A percentile compares a stretch with the other conserved stretches of the same genome.
Evolutionary conservation across 2,329 filamentous ascomycete genomes (phyloP).

Genomic region (Diaporthe destruens): DNA sequence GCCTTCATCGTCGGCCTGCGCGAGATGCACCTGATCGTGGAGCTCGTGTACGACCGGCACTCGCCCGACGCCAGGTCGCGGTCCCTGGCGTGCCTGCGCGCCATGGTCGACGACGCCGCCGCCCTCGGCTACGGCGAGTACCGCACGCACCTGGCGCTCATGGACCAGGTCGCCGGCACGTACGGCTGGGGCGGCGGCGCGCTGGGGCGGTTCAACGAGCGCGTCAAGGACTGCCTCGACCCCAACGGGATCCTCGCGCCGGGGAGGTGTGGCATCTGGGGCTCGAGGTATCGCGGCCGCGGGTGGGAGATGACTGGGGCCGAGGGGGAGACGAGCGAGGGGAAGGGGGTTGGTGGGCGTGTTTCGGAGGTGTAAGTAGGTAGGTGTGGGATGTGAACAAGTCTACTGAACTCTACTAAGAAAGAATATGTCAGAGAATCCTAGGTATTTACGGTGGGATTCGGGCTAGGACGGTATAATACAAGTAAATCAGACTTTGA

Average conservation of each 20-base stretch:
- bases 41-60: constrained; percentile 58
- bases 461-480: background rate
- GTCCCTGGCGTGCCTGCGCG: constrained; percentile 50
- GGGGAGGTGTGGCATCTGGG: constrained; percentile 61
- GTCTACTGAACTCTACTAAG: background rate
- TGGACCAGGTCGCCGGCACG: constrained; percentile 56
- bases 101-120: constrained; percentile 52
- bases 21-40: constrained; percentile 61
- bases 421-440: background rate
- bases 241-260: constrained; percentile 61
- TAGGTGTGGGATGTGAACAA: background rate
- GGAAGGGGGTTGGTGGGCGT: constrained; percentile 46
- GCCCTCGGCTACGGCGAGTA: constrained; percentile 55
- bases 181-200: constrained; percentile 55
- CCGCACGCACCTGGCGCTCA: constrained; percentile 55
- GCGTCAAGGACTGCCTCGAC: constrained; percentile 55
- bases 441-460: background rate
- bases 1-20: constrained; percentile 52
- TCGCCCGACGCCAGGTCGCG: constrained; percentile 48
- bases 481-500: too few species aligned
- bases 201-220: constrained; percentile 54
- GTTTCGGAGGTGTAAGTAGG: background rate
- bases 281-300: constrained; percentile 48
- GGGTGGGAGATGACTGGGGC: constrained; percentile 54
- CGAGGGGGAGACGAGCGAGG: constrained; percentile 49